Evolutionary conservation across 768 basidiomycete genomes (phyloP).

Genomic region (Phanerochaete sordida): DNA sequence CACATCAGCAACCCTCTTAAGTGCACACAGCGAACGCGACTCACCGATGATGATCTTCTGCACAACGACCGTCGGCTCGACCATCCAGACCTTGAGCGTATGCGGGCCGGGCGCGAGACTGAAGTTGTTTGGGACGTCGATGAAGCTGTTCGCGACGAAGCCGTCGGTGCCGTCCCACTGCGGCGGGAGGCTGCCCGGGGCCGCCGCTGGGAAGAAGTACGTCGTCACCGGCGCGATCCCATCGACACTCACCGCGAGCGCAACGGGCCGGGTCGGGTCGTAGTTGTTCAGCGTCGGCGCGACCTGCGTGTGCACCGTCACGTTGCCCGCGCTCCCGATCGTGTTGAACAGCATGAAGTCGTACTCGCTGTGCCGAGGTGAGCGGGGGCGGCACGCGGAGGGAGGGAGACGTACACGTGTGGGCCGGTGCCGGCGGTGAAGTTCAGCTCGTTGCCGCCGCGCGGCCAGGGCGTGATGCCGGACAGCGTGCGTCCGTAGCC

Average conservation of each 20-base stretch:
- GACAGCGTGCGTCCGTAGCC: conserved; percentile 59
- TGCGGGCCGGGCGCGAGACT: conserved; percentile 48
- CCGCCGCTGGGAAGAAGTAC: conserved; percentile 44
- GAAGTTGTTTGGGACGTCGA: conserved; percentile 38
- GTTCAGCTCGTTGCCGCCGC: conserved; percentile 44
- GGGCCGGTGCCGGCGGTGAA: conserved; percentile 65
- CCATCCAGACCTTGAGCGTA: conserved; percentile 57
- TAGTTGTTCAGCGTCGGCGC: conserved; percentile 53
- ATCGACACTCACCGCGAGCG: conserved; percentile 50
- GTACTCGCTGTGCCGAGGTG: conserved; percentile 43
- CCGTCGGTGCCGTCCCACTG: conserved; percentile 47
- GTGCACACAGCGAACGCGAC: conserved; percentile 7
- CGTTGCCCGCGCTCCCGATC: conserved; percentile 35
- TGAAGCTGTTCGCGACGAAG: conserved; percentile 52
- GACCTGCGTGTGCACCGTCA: conserved; percentile 44
- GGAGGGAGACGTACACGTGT: conserved; percentile 39
- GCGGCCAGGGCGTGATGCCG: conserved; percentile 58
- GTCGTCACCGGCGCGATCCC: conserved; percentile 35
- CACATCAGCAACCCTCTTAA: too few relatives aligned
- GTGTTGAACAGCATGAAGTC: conserved; percentile 63
- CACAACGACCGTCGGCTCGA: conserved; percentile 57
- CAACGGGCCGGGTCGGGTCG: conserved; percentile 46
- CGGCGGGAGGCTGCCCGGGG: conserved; percentile 42
- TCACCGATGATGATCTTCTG: conserved; percentile 60
- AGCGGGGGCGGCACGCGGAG: neutral